Evolutionary conservation across 257 asterid species (phyloP), one percentile per base, ranked within the genome.

Genomic region (Gardenia jasminoides): DNA sequence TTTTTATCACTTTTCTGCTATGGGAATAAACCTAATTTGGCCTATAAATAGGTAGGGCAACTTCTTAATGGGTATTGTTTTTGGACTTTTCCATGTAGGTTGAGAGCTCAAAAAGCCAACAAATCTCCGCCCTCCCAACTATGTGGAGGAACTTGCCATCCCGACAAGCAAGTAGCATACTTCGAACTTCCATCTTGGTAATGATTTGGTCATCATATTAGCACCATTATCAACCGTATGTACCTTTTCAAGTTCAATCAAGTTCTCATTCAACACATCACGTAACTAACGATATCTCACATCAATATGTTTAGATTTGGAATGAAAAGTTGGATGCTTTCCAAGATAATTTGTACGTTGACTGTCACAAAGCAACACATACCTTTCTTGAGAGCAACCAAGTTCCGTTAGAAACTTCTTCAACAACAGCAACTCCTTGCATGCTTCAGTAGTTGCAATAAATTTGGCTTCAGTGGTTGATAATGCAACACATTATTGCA

Each of bases 321-420:
- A 11, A 66, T 65, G 30, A 66, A 66, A 77, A 1, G 48, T 66
- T 3, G 28, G 16, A 31, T 77, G 26, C 8, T 77, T 77, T 5
- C 66, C 74, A 46, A 77, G 50, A 36, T 77, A 59, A 47, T 66
- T 77, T 11, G 66, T 66, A 77, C 66, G 50, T 30, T 47, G 20
- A 47, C 50, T 77, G 16, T 77, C 50, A 44, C 75, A 67, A 77
- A 66, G 4, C 26, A 76, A 24, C 11, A 4, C 0, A 24, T 76
- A 59, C 9, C 44, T 61, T 5, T 33, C n/a, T 24, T 61, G 44
- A 30, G 3, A 3, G 17, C 1, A 24, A 3, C 66, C 62, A 26
- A 28, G 19, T 1, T 43, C 33, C 8, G 2, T 1, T 1, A 7
- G 11, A 11, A 47, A 41, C 24, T 50, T 41, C 22, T 3, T 48